Conservation (phyloP, 768 basidiomycete species). For the Guyanaporus albipodus region DNA sequence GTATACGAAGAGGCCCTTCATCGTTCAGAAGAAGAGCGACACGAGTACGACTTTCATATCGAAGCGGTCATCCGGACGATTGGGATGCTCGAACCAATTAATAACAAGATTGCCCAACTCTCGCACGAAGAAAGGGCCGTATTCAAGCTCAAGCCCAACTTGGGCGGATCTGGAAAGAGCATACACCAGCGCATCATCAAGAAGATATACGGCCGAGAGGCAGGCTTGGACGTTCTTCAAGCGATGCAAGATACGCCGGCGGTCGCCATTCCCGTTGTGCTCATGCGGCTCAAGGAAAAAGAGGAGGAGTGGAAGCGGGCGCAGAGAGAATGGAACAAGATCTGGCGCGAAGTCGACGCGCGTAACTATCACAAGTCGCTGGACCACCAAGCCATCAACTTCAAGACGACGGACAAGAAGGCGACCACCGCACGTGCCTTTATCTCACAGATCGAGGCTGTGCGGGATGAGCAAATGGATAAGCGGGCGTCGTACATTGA, state of each 20-base stretch:
- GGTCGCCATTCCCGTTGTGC: slow-evolving; percentile 84
- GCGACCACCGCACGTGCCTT: slow-evolving; percentile 70
- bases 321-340: slow-evolving; percentile 97
- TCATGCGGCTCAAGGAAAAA: slow-evolving; percentile 87
- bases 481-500: slow-evolving; percentile 60
- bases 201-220: slow-evolving; percentile 92
- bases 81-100: slow-evolving; percentile 84
- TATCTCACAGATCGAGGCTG: slow-evolving; percentile 79
- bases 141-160: slow-evolving; percentile 86
- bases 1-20: slow-evolving; percentile 95
- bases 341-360: slow-evolving; percentile 96
- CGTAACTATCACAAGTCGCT: slow-evolving; percentile 91
- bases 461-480: slow-evolving; percentile 77
- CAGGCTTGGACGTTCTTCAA: slow-evolving; percentile 74
- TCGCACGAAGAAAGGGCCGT: slow-evolving; percentile 68
- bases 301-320: slow-evolving; percentile 99
- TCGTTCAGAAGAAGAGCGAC: slow-evolving; percentile 94
- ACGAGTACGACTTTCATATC: slow-evolving; percentile 98
- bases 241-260: slow-evolving; percentile 93
- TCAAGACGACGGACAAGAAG: slow-evolving; percentile 90
- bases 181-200: slow-evolving; percentile 93
- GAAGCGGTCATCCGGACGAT: slow-evolving; percentile 94
- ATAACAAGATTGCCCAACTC: slow-evolving; percentile 80
- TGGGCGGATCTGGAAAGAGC: slow-evolving; percentile 78
- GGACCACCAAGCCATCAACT: slow-evolving; percentile 89